Base-by-base conservation (phyloP, 257 asterid species). In the Apocynum venetum region DNA sequence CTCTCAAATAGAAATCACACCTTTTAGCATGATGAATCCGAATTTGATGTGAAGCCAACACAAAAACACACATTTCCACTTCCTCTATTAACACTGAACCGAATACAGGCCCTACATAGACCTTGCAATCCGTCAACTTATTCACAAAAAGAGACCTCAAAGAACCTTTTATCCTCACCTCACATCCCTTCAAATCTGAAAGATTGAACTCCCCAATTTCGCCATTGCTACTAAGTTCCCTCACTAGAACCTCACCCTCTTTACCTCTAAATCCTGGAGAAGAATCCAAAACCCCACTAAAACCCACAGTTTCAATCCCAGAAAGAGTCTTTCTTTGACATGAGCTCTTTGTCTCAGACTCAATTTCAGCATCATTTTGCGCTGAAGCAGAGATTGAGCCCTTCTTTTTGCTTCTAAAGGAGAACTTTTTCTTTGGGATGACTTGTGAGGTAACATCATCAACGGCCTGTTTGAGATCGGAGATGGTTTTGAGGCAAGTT, bases 21-120 rank as follows among this genome's bases (percentile, higher is more conserved):
- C 79, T 72, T 76, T 86, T 88, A 2, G 96, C 93, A 56, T 88
- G 84, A 74, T 94, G 98, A 81, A 94, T 89, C 80, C 97, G 87
- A 64, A 94, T 94, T 82, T 92, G 97, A 78, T 94, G 98, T 0
- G 97, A 86, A 0, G 91, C 98, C 88, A 92, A 77, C 72, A 94
- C 84, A 17, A 94, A 89, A 41, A 89, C 82, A 68, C 96, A 93
- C 52, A 81, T 85, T 53, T 84, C 89, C 13, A 80, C 97, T 59
- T 92, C 95, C 81, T 94, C 98, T 11, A 91, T 93, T 90, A 91
- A 81, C 70, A 87, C 90, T 8, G 97, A 90, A 35, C 94, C 93
- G 43, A 77, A 83, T 40, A 90, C 92, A 0, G 83, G 88, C 63
- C 93, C 98, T 31, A 87, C 92, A 69, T 88, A 87, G 15, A 90